Evolutionary conservation across 768 basidiomycete genomes (phyloP).

Genomic region (Fomitopsis pulvina): DNA sequence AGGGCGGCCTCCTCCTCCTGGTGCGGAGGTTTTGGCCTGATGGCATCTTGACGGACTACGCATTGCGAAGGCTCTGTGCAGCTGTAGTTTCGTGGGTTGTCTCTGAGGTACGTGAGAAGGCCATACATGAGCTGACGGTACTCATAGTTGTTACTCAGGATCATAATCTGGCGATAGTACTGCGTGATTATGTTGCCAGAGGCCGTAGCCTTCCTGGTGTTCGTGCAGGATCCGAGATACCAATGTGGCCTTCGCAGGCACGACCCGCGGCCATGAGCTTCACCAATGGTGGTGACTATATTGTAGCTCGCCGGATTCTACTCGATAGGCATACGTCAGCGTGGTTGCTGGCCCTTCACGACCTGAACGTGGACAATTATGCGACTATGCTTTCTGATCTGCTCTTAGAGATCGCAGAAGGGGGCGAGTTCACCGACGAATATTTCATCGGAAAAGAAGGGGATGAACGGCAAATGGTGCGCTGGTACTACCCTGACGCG

Average conservation of each 20-base stretch:
- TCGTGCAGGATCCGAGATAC: constrained; percentile 33
- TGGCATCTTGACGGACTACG: constrained; percentile 66
- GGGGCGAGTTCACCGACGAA: constrained; percentile 12
- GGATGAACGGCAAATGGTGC: constrained; percentile 8
- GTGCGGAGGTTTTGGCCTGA: constrained; percentile 68
- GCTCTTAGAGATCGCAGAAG: constrained; percentile 40
- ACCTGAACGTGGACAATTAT: constrained; percentile 51
- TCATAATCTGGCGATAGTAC: constrained; percentile 54
- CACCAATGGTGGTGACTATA: constrained; percentile 66
- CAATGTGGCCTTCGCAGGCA: constrained; percentile 48
- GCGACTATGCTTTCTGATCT: constrained; percentile 45
- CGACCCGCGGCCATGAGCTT: constrained; percentile 32
- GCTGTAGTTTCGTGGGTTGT: constrained; percentile 65
- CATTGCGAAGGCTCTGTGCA: constrained; percentile 51
- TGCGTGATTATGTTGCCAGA: constrained; percentile 61
- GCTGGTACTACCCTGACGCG: not conserved
- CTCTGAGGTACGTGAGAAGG: constrained; percentile 45
- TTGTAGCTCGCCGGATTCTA: constrained; percentile 50
- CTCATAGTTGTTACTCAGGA: constrained; percentile 37
- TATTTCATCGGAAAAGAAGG: constrained; percentile 10
- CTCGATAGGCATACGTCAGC: constrained; percentile 48
- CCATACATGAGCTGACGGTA: not conserved
- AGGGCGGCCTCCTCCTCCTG: constrained; percentile 67
- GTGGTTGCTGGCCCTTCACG: constrained; percentile 68
- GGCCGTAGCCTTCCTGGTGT: constrained; percentile 59